A percentile compares a stretch with the other conserved stretches of the same genome.
Evolutionary conservation across 2,329 filamentous ascomycete genomes (phyloP).

Genomic region (Lachnellula subtilissima): DNA sequence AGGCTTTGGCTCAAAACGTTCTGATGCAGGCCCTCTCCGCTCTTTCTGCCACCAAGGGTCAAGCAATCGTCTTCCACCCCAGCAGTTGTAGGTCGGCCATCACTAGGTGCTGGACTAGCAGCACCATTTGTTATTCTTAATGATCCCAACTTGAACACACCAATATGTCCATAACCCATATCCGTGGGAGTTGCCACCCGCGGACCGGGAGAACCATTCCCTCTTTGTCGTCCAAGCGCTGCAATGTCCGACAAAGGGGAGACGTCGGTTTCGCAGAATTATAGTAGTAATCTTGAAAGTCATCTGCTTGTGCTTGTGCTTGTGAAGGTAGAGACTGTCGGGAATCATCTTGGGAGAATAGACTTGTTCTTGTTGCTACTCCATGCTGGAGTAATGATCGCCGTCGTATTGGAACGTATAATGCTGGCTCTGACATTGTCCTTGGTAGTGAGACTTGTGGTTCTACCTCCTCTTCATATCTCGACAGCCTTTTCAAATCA

Average conservation of each 20-base stretch:
- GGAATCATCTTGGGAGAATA: slow-evolving; percentile 11
- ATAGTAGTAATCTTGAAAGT: slow-evolving; percentile 15
- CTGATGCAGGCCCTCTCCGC: slow-evolving; percentile 5
- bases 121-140: slow-evolving; percentile 58
- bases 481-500: slow-evolving; percentile 3
- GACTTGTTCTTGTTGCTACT: slow-evolving; percentile 27
- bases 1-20: slow-evolving; percentile 15
- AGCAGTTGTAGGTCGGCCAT: slow-evolving; percentile 15
- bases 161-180: slow-evolving; percentile 54
- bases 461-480: slow-evolving; percentile 7
- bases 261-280: slow-evolving; percentile 11
- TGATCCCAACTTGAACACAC: slow-evolving; percentile 58
- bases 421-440: slow-evolving; percentile 20
- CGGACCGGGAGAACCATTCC: slow-evolving; percentile 11
- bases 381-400: slow-evolving; percentile 30
- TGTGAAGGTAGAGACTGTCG: slow-evolving; percentile 18
- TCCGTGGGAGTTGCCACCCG: slow-evolving; percentile 45
- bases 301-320: slow-evolving; percentile 7
- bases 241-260: slow-evolving; percentile 13
- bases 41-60: neutral
- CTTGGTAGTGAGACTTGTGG: slow-evolving; percentile 1
- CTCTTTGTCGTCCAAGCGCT: slow-evolving; percentile 6
- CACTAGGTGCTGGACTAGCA: slow-evolving; percentile 45
- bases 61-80: slow-evolving; percentile 21
- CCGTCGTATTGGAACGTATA: slow-evolving; percentile 27